Percentiles rank a stretch among this genome's conserved stretches.
phyloP scores from a whole-genome alignment of 129 eudicot species.

The Ambrosia artemisiifolia region DNA sequence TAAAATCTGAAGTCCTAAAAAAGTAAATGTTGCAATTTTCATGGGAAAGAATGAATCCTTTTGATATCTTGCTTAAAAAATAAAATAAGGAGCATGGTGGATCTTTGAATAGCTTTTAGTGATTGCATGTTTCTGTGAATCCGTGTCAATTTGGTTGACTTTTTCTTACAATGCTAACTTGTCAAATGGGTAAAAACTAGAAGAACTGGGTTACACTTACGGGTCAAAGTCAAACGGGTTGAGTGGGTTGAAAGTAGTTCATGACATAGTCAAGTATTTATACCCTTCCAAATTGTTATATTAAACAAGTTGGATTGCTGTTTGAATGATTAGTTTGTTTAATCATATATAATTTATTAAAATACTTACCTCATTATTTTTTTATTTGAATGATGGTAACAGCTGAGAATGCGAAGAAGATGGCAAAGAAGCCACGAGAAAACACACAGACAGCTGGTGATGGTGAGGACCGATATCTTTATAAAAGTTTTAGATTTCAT shows the following conservation, averaged over 20 bases:
- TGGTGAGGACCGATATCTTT: slow-evolving; percentile 19
- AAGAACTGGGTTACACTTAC: no score
- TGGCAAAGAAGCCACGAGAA: slow-evolving; percentile 48
- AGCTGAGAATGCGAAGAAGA: slow-evolving; percentile 44
- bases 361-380: background rate
- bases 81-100: background rate
- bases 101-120: background rate
- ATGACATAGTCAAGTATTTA: background rate
- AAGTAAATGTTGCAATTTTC: background rate
- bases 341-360: background rate
- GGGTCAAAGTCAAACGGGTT: no score
- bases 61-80: background rate
- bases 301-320: background rate
- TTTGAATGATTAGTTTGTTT: background rate
- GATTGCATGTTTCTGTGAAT: background rate
- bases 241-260: background rate
- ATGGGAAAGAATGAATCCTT: background rate
- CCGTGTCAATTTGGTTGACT: background rate
- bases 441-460: slow-evolving; percentile 24
- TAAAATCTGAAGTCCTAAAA: background rate
- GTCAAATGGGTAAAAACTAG: background rate
- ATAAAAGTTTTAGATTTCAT: background rate
- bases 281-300: background rate
- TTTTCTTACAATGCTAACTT: background rate
- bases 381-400: slow-evolving; percentile 20